These are phyloP conservation scores for Aspergillus neoniger DNA, from an alignment of 2,329 filamentous ascomycete species.

Conservation along the genomic window DNA sequence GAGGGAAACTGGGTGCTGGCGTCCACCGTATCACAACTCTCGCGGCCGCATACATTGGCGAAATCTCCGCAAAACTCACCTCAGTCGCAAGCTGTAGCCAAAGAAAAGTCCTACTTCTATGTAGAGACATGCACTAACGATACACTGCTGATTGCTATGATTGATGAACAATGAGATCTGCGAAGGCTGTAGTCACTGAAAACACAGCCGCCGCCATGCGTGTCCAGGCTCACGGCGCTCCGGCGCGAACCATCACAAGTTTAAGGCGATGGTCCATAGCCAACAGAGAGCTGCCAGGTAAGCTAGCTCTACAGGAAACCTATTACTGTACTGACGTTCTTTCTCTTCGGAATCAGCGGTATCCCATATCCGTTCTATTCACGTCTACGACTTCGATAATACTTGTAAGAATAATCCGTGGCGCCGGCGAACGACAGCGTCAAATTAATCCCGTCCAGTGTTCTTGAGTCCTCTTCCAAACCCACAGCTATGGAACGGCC, in stretches of 20 bases:
- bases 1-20: neutral
- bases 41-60: neutral
- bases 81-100: neutral
- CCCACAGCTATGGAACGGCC: constrained; percentile 77
- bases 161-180: constrained; percentile 33
- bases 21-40: neutral
- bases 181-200: constrained; percentile 38
- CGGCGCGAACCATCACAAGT: constrained; percentile 65
- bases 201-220: constrained; percentile 29
- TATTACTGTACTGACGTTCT: neutral
- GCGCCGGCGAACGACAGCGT: neutral
- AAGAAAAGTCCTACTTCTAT: neutral
- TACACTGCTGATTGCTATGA: neutral
- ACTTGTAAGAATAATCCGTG: constrained; percentile 63
- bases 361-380: constrained; percentile 73
- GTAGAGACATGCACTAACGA: constrained; percentile 13
- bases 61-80: constrained; percentile 1
- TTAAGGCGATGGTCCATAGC: constrained; percentile 82
- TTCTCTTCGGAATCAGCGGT: constrained; percentile 47
- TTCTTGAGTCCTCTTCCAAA: constrained; percentile 92
- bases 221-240: constrained; percentile 23
- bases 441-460: constrained; percentile 54
- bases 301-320: constrained; percentile 16
- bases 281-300: constrained; percentile 70
- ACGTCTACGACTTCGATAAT: constrained; percentile 98